Percentiles rank a stretch among this genome's conserved stretches.
These are phyloP conservation scores for Metschnikowia lunata DNA, from an alignment of 805 yeast genomes.

Conservation along the genomic window DNA sequence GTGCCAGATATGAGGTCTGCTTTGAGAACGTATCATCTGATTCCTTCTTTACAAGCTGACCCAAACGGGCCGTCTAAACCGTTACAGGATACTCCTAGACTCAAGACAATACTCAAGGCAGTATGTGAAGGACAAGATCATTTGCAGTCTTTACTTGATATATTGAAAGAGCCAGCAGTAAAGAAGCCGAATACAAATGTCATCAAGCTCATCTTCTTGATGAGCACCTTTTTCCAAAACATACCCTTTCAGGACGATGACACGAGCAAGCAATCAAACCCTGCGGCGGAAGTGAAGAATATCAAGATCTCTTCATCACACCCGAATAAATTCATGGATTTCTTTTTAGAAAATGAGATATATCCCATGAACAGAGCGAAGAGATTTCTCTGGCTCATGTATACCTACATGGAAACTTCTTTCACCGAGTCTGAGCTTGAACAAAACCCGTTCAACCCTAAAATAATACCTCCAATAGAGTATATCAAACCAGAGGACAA, in stretches of 20 bases:
- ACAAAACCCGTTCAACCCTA: conserved; percentile 55
- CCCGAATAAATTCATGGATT: conserved; percentile 57
- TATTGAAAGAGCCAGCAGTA: conserved; percentile 31
- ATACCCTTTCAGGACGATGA: conserved; percentile 36
- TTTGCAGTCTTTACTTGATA: conserved; percentile 45
- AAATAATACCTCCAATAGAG: conserved; percentile 34
- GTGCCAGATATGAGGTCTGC: conserved; percentile 95
- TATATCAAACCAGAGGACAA: conserved; percentile 24
- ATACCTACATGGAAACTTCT: conserved; percentile 73
- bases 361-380: conserved; percentile 64
- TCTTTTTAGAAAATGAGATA: conserved; percentile 59
- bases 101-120: conserved; percentile 84
- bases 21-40: conserved; percentile 86
- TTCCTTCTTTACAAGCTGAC: conserved; percentile 80
- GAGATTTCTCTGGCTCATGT: conserved; percentile 79
- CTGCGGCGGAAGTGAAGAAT: conserved; percentile 6
- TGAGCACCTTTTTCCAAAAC: conserved; percentile 60
- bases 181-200: conserved; percentile 51
- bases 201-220: conserved; percentile 67
- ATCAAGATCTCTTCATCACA: conserved; percentile 11
- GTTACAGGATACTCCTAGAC: conserved; percentile 90
- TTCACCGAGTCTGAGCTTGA: conserved; percentile 47
- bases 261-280: conserved; percentile 6
- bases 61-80: conserved; percentile 57
- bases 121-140: conserved; percentile 67